These are phyloP conservation scores for Saccharomycopsis synnaedendra DNA, from an alignment of 805 yeast genomes.

Conservation along the genomic window DNA sequence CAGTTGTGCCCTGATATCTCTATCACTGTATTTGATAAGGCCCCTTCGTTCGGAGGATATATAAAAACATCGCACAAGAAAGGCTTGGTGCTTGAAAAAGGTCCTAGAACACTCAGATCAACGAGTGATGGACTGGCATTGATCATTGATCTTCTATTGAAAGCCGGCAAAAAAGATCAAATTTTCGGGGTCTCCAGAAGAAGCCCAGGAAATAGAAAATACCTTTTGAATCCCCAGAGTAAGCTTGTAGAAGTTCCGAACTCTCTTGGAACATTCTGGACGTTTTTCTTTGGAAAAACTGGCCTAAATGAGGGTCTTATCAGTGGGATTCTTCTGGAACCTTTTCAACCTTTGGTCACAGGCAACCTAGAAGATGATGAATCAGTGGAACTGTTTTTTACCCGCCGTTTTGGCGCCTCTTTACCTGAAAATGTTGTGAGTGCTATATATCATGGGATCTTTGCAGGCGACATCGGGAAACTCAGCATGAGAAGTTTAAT, in stretches of 20 bases:
- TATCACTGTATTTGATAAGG: constrained; percentile 51
- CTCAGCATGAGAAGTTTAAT: constrained; percentile 32
- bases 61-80: constrained; percentile 36
- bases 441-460: constrained; percentile 81
- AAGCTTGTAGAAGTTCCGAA: constrained; percentile 35
- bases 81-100: constrained; percentile 49
- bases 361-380: constrained; percentile 39
- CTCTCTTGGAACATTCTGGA: constrained; percentile 34
- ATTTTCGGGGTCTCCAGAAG: constrained; percentile 46
- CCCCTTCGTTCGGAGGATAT: constrained; percentile 64
- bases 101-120: constrained; percentile 86
- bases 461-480: constrained; percentile 68
- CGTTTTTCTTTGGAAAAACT: constrained; percentile 33
- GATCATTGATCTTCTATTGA: constrained; percentile 45
- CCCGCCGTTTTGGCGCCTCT: constrained; percentile 54
- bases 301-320: constrained; percentile 35
- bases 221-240: constrained; percentile 33
- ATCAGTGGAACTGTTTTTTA: constrained; percentile 53
- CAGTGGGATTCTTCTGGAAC: background rate
- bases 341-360: background rate
- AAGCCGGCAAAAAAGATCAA: constrained; percentile 34
- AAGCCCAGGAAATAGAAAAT: constrained; percentile 64
- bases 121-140: constrained; percentile 66
- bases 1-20: constrained; percentile 67
- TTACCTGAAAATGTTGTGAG: constrained; percentile 44